Conservation (phyloP, 2,329 filamentous ascomycete genomes). For the Xylariaceae sp. region DNA sequence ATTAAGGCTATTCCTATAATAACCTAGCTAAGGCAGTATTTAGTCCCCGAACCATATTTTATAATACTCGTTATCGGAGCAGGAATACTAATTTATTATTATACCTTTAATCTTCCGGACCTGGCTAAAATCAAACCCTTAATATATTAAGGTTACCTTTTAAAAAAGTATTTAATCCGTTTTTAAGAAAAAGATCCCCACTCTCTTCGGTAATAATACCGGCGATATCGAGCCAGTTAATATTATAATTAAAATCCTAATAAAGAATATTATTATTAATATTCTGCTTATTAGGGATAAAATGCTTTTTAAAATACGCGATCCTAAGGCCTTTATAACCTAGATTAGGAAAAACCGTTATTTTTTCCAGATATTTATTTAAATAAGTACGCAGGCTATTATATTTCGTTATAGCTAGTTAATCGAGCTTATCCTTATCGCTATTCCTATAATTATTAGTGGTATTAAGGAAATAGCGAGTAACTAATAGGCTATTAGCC, state of each 20-base stretch:
- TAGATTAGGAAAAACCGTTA: constrained; percentile 1
- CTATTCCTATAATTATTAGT: constrained; percentile 1
- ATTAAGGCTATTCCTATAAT: constrained; percentile 1
- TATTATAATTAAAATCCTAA: constrained; percentile 2
- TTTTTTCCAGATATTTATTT: constrained; percentile 2
- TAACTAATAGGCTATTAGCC: background rate
- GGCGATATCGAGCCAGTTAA: background rate
- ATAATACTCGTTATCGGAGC: constrained; percentile 4
- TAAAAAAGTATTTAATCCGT: constrained; percentile 1
- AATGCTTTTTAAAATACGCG: background rate
- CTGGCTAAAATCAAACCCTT: constrained; percentile 1
- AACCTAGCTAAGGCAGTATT: constrained; percentile 3
- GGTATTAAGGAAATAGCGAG: background rate
- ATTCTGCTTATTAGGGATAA: constrained; percentile 1
- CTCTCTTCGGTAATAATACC: constrained; percentile 1
- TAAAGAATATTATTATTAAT: constrained; percentile 4
- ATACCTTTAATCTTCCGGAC: background rate
- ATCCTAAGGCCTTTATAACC: background rate
- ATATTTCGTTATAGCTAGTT: background rate
- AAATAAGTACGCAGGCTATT: background rate
- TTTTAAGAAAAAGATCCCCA: too few species aligned
- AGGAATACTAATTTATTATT: constrained; percentile 2
- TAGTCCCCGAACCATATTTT: constrained; percentile 6
- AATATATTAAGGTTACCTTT: constrained; percentile 2
- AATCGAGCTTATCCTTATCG: background rate